Evolutionary conservation across 176 grass and related monocot genomes (phyloP), one percentile per base, ranked within the genome.

Genomic region (Musa itinerans): DNA sequence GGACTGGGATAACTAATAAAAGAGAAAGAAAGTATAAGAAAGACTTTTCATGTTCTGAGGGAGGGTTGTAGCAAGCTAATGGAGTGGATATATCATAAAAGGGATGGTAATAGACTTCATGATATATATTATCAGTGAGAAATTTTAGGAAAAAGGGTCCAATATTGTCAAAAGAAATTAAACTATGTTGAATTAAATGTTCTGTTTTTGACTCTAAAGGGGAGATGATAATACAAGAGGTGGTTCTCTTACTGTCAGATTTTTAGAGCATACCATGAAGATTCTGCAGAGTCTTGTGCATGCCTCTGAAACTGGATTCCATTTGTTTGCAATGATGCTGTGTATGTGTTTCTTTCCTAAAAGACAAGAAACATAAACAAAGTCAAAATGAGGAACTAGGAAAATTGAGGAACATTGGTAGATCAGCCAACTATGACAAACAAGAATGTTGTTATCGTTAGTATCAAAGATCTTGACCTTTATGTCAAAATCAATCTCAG

Each of bases 351-450:
- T n/a, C 78, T 85, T 86, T 92, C 89, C 86, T 92, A 92, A 0
- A 29, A 29, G 85, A 88, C 85, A 85, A 88, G 54, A n/a, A 74
- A 65, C 85, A 76, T 83, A 56, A 83, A 74, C 3, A 76, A 50
- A 79, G 71, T 87, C 84, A 82, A 76, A 54, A 56, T 71, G 11
- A 21, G 14, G 57, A 54, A 24, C 23, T 21, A 55, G 53, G 26
- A 79, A 43, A 69, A 4, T 50, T 70, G 2, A 74, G 25, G 17
- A 22, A 27, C 77, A 79, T 79, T 49, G 65, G 11, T 58, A 78
- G 65, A 71, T 71, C 65, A 70, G 25, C 16, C 77, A 71, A 70
- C n/a, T 66, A 65, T 7, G 20, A 77, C 75, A 21, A 58, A 19
- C 67, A 49, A 70, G 51, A 70, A 70, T 15, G 7, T 49, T 53